Evolutionary conservation across 192 early-diverging fungal genomes (phyloP).

Genomic region (Rhizophagus clarus): DNA sequence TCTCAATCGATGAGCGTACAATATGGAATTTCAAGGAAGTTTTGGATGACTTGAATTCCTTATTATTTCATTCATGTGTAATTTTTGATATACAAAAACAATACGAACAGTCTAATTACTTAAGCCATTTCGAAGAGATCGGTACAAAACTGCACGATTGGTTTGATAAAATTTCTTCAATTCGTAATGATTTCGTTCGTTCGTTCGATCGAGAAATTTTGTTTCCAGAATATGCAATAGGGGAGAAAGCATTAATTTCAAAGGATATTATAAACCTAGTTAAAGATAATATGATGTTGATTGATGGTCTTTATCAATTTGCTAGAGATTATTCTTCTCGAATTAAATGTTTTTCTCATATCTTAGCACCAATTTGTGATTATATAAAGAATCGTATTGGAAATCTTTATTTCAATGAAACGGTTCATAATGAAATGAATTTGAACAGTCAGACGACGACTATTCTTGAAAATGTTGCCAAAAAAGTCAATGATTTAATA

Average conservation of each 20-base stretch:
- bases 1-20: slow-evolving; percentile 17
- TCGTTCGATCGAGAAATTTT: slow-evolving; percentile 34
- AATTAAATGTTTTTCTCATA: slow-evolving; percentile 40
- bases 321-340: slow-evolving; percentile 28
- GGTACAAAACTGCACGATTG: slow-evolving; percentile 12
- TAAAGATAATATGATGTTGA: slow-evolving; percentile 36
- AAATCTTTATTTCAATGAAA: neutral
- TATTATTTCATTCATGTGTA: slow-evolving; percentile 40
- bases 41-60: slow-evolving; percentile 44
- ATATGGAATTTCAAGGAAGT: slow-evolving; percentile 42
- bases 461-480: neutral
- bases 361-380: slow-evolving; percentile 42
- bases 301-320: slow-evolving; percentile 38
- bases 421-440: neutral
- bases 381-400: slow-evolving; percentile 36
- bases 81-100: slow-evolving; percentile 43
- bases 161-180: slow-evolving; percentile 16
- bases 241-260: neutral
- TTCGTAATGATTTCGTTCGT: slow-evolving; percentile 32
- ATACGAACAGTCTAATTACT: neutral
- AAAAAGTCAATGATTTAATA: slow-evolving; percentile 41
- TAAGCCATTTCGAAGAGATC: slow-evolving; percentile 12
- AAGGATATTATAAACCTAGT: slow-evolving; percentile 28
- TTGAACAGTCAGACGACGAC: neutral
- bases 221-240: slow-evolving; percentile 30